Conservation (phyloP, 192 early-diverging fungal species). For the Gonapodya prolifera region DNA sequence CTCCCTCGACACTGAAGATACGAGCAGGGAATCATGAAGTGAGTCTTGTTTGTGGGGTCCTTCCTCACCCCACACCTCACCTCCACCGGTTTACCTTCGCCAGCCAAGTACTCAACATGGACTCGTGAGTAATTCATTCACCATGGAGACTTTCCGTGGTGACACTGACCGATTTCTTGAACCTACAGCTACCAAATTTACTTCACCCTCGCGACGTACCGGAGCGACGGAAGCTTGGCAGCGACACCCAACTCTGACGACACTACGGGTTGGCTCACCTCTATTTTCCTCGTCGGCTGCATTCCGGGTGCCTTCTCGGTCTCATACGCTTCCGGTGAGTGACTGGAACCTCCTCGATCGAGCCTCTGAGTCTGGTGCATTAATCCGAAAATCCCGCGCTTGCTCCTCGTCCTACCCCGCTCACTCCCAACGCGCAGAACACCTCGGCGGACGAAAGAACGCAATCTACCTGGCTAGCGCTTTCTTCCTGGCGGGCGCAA, state of each 20-base stretch:
- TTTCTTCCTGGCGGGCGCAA: neutral
- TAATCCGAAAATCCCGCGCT: neutral
- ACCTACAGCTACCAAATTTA: neutral
- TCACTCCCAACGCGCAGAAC: neutral
- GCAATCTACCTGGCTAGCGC: neutral
- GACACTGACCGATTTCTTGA: neutral
- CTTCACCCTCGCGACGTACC: neutral
- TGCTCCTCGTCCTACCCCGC: neutral
- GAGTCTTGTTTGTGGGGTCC: neutral
- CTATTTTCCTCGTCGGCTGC: constrained; percentile 10
- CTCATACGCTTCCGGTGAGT: neutral
- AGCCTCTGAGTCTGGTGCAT: neutral
- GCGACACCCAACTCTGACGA: neutral
- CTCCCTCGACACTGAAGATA: too few relatives aligned
- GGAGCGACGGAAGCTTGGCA: neutral
- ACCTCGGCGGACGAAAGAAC: neutral
- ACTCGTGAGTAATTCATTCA: neutral
- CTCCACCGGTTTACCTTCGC: neutral
- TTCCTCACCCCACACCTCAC: neutral
- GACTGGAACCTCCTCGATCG: neutral
- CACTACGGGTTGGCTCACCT: neutral
- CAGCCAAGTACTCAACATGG: neutral
- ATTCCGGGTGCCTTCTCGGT: constrained; percentile 9
- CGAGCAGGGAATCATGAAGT: neutral
- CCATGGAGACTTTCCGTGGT: neutral